Conservation (phyloP, 305 asterid species). For the Fraxinus sp. region DNA sequence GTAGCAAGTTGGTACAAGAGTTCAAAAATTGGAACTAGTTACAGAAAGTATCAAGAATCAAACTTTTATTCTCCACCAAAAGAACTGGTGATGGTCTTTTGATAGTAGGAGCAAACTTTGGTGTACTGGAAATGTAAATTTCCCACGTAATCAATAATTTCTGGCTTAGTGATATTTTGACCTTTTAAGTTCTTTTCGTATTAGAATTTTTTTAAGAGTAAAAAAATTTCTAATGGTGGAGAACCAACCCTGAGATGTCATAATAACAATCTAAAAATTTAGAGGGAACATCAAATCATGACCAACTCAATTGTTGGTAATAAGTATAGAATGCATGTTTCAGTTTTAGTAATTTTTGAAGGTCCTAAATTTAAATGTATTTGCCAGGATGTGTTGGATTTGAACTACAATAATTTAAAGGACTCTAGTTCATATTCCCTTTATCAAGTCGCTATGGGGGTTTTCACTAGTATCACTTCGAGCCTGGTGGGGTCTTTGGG, state of each 20-base stretch:
- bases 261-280: background rate
- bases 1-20: background rate
- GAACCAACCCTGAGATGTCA: background rate
- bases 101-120: background rate
- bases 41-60: background rate
- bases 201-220: background rate
- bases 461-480: conserved; percentile 53
- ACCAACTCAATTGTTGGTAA: background rate
- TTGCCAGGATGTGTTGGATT: conserved; percentile 48
- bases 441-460: conserved; percentile 58
- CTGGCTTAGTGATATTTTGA: background rate
- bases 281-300: background rate
- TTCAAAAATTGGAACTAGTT: background rate
- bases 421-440: conserved; percentile 47
- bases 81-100: background rate
- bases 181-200: background rate
- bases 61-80: background rate
- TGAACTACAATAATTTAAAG: conserved; percentile 29
- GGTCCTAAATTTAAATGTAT: conserved; percentile 17
- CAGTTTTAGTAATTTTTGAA: background rate
- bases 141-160: background rate
- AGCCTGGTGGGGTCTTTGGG: conserved; percentile 53
- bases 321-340: background rate
- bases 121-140: background rate
- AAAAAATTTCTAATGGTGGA: background rate